These are phyloP conservation scores for Stagonosporopsis rhizophila DNA, from an alignment of 2,329 filamentous ascomycete species.

Conservation along the genomic window DNA sequence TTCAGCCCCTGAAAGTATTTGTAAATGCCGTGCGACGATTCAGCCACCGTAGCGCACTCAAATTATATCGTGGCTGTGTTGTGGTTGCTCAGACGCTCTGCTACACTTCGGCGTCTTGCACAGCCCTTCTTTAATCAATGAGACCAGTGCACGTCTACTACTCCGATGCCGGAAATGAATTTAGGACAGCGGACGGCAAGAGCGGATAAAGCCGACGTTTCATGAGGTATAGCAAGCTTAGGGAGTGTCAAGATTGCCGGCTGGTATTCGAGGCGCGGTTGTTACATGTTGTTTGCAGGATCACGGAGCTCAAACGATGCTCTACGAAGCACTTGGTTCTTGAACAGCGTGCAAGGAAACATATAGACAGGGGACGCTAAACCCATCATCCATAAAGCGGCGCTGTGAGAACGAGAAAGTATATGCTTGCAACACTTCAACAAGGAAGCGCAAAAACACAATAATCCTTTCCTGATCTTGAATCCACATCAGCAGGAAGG, in stretches of 20 bases:
- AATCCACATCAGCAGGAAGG: too few species aligned
- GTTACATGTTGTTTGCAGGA: too few species aligned
- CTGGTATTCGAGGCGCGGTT: background rate
- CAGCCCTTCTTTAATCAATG: background rate
- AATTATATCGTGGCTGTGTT: constrained; percentile 3
- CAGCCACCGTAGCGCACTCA: constrained; percentile 9
- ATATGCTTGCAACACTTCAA: too few species aligned
- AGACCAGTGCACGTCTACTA: background rate
- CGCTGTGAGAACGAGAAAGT: too few species aligned
- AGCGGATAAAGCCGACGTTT: background rate
- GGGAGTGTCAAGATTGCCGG: background rate
- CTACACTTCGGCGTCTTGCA: background rate
- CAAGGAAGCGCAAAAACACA: too few species aligned
- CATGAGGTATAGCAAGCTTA: background rate
- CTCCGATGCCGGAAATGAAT: background rate
- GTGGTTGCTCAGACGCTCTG: background rate
- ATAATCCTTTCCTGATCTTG: too few species aligned
- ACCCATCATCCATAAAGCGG: too few species aligned
- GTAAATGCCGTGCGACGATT: background rate
- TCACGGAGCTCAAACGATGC: too few species aligned
- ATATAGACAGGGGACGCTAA: too few species aligned
- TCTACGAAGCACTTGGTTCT: too few species aligned
- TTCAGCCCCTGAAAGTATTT: constrained; percentile 1
- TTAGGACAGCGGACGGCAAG: background rate
- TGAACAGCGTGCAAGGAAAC: too few species aligned